phyloP scores from a whole-genome alignment of 2,329 filamentous ascomycete genomes.

The Ophiostoma sp. region DNA sequence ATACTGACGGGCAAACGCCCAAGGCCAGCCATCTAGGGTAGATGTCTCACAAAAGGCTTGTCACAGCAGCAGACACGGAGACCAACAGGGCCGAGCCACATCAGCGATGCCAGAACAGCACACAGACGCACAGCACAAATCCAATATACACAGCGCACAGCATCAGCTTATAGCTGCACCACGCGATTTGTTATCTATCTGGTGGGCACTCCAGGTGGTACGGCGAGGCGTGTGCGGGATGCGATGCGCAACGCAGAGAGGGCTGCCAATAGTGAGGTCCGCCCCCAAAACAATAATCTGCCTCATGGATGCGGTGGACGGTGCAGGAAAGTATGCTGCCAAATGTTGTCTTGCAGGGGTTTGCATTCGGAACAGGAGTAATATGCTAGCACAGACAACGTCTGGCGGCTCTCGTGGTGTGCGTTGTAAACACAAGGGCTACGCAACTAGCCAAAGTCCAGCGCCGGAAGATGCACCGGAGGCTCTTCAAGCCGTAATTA shows the following conservation, averaged over 20 bases:
- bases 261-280: background rate
- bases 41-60: constrained; percentile 2
- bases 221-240: background rate
- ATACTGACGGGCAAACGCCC: background rate
- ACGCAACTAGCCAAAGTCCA: too few species aligned
- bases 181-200: background rate
- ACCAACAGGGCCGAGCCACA: constrained; percentile 8
- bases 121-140: background rate
- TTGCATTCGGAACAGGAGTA: too few species aligned
- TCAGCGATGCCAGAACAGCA: background rate
- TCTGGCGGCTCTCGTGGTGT: too few species aligned
- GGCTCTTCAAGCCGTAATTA: too few species aligned
- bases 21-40: background rate
- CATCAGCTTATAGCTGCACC: background rate
- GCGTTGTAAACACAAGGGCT: too few species aligned
- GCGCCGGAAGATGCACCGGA: too few species aligned
- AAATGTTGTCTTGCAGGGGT: too few species aligned
- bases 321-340: too few species aligned
- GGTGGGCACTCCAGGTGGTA: background rate
- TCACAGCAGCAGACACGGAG: background rate
- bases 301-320: too few species aligned
- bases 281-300: background rate
- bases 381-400: too few species aligned
- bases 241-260: background rate
- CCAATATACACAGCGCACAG: background rate